Percentiles rank a stretch among this genome's conserved stretches.
Conservation (phyloP, 1,284 basidiomycete species). For the Malassezia brasiliensis region DNA sequence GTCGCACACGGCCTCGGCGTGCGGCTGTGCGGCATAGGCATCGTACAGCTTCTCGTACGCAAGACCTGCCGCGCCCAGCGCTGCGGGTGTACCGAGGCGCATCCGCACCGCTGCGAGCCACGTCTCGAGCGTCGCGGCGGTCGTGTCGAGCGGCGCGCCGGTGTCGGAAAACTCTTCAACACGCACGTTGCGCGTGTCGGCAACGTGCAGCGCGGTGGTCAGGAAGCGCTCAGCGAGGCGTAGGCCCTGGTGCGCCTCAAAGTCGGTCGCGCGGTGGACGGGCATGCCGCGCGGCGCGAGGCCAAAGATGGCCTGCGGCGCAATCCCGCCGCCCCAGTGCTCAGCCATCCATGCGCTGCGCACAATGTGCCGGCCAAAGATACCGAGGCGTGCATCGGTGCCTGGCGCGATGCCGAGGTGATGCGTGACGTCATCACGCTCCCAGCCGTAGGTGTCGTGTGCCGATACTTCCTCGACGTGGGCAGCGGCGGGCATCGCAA, state of each 20-base stretch:
- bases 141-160: conserved; percentile 14
- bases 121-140: conserved; percentile 19
- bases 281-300: conserved; percentile 11
- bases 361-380: conserved; percentile 37
- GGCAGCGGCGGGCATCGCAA: conserved; percentile 21
- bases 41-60: conserved; percentile 26
- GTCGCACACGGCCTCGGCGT: conserved; percentile 11
- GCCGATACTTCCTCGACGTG: background rate
- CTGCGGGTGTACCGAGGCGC: conserved; percentile 12
- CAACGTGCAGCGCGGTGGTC: conserved; percentile 22
- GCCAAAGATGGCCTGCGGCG: conserved; percentile 30
- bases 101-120: conserved; percentile 22
- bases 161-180: conserved; percentile 27
- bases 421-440: background rate
- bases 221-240: conserved; percentile 30
- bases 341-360: conserved; percentile 40
- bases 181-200: conserved; percentile 25
- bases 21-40: conserved; percentile 17
- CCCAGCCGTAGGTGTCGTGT: conserved; percentile 4
- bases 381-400: conserved; percentile 35
- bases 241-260: conserved; percentile 22
- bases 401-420: conserved; percentile 9
- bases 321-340: conserved; percentile 40
- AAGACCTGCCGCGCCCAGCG: conserved; percentile 6
- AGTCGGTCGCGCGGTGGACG: conserved; percentile 13